phyloP scores from a whole-genome alignment of 176 grass and related monocot genomes.

The Rhynchospora pubera region DNA sequence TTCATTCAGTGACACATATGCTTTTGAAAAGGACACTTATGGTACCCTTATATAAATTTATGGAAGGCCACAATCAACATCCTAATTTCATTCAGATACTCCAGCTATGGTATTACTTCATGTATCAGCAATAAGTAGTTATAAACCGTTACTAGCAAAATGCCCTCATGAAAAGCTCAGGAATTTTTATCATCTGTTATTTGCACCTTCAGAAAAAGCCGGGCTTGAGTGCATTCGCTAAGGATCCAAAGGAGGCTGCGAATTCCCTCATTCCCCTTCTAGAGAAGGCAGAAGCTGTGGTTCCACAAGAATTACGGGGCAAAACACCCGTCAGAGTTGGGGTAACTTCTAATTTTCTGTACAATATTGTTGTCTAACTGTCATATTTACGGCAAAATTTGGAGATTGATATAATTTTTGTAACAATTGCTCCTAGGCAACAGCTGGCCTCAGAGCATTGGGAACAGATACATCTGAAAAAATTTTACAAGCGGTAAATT shows the following conservation, averaged over 20 bases:
- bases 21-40: neutral
- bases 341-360: constrained; percentile 41
- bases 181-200: neutral
- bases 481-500: constrained; percentile 91
- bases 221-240: constrained; percentile 66
- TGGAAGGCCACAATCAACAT: neutral
- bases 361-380: neutral
- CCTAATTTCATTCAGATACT: neutral
- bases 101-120: neutral
- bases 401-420: constrained; percentile 6
- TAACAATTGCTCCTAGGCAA: constrained; percentile 53
- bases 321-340: constrained; percentile 92
- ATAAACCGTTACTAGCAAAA: neutral
- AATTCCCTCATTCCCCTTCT: constrained; percentile 81
- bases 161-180: neutral
- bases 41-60: neutral
- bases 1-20: neutral
- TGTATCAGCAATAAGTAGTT: neutral
- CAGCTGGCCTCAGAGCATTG: constrained; percentile 90
- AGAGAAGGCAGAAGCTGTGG: constrained; percentile 63
- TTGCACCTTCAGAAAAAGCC: constrained; percentile 51
- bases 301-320: constrained; percentile 52
- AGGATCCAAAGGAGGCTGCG: constrained; percentile 80
- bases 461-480: constrained; percentile 75
- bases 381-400: neutral